These are phyloP conservation scores for Chondrostereum purpureum DNA, from an alignment of 1,284 basidiomycete genomes.

Conservation along the genomic window DNA sequence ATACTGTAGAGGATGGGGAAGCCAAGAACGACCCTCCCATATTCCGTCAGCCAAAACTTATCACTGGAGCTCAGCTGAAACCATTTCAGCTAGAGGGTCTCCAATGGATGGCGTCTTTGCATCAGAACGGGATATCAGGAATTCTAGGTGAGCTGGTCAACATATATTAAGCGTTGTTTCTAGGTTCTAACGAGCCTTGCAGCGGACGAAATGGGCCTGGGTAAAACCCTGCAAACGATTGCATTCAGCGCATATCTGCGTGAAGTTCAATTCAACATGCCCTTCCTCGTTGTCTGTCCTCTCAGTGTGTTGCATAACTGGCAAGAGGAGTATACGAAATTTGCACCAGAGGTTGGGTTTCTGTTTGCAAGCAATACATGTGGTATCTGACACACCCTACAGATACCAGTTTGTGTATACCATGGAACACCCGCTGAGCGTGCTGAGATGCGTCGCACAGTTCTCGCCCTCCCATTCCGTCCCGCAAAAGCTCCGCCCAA, in stretches of 20 bases:
- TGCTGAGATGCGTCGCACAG: conserved; percentile 63
- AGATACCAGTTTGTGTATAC: conserved; percentile 87
- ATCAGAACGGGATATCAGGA: conserved; percentile 92
- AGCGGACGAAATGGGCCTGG: conserved; percentile 94
- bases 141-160: conserved; percentile 62
- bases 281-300: conserved; percentile 88
- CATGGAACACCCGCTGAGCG: conserved; percentile 80
- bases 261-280: conserved; percentile 66
- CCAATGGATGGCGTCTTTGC: conserved; percentile 93
- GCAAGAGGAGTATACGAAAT: conserved; percentile 82
- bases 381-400: neutral
- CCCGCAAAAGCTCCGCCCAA: conserved; percentile 11
- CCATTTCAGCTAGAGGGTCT: conserved; percentile 93
- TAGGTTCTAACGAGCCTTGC: conserved; percentile 6
- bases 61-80: conserved; percentile 83
- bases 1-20: conserved; percentile 16
- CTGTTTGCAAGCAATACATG: neutral
- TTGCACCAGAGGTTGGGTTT: conserved; percentile 62
- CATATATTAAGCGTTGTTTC: neutral
- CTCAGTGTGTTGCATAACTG: conserved; percentile 92
- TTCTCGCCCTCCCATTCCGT: conserved; percentile 32
- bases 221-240: conserved; percentile 92
- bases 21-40: conserved; percentile 26
- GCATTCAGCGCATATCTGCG: conserved; percentile 88
- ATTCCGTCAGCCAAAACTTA: conserved; percentile 68